Percentiles rank a stretch among this genome's conserved stretches.
Evolutionary conservation across 441 rosid genomes (phyloP).

Genomic region (Gossypium aridum): DNA sequence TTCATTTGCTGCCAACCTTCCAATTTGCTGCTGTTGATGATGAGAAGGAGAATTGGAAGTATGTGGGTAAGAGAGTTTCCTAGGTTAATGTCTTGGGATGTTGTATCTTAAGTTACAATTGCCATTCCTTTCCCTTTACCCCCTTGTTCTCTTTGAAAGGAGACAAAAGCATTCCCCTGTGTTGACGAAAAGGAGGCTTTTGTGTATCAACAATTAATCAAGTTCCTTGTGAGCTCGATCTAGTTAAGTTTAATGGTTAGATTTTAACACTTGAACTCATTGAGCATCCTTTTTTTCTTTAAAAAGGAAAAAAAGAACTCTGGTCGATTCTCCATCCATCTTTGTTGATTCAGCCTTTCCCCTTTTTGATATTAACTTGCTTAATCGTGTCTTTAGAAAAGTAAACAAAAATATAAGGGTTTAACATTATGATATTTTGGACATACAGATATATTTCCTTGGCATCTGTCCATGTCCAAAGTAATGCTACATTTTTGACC

Average conservation of each 20-base stretch:
- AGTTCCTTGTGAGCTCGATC: background rate
- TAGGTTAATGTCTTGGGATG: background rate
- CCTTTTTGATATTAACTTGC: background rate
- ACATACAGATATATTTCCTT: background rate
- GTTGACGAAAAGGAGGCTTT: background rate
- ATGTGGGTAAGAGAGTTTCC: constrained; percentile 46
- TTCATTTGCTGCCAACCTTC: constrained; percentile 85
- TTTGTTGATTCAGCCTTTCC: background rate
- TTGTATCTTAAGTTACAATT: background rate
- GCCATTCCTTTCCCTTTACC: background rate
- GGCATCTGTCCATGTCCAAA: background rate
- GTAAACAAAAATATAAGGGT: background rate
- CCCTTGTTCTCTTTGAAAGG: background rate
- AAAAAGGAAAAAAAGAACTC: background rate
- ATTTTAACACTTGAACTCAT: constrained; percentile 1
- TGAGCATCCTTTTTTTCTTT: background rate
- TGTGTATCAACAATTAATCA: background rate
- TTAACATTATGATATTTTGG: background rate
- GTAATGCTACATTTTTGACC: too few species aligned
- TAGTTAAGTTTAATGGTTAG: constrained; percentile 10
- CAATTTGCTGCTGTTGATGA: constrained; percentile 90
- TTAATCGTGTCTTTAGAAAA: background rate
- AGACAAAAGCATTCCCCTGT: background rate
- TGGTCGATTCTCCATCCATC: background rate
- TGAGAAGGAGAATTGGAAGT: constrained; percentile 80